Conservation (phyloP, 2,329 filamentous ascomycete species). For the Colletotrichum endophyticum region DNA sequence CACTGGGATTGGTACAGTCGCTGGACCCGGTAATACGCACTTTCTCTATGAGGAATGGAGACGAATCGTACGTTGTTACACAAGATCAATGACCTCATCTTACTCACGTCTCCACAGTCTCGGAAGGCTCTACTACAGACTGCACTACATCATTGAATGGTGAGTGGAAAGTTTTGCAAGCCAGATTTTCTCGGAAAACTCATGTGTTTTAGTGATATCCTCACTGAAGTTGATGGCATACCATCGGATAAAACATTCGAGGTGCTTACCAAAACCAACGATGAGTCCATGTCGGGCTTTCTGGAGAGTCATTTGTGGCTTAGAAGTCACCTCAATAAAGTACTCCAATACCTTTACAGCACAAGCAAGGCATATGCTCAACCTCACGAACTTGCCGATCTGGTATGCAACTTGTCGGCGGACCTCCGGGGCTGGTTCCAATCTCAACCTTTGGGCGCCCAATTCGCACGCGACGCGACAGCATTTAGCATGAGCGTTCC, state of each 20-base stretch:
- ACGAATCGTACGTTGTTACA: background rate
- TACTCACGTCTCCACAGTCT: background rate
- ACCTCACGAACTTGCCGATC: slow-evolving; percentile 3
- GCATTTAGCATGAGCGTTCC: background rate
- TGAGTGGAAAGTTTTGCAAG: background rate
- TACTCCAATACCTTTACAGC: background rate
- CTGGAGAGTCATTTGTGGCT: background rate
- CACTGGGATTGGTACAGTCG: background rate
- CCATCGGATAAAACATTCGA: background rate
- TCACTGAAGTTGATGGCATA: background rate
- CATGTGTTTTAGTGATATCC: background rate
- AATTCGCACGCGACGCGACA: slow-evolving; percentile 1
- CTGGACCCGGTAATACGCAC: background rate
- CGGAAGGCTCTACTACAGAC: background rate
- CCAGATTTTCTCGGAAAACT: background rate
- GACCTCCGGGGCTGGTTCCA: background rate
- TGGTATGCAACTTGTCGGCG: background rate
- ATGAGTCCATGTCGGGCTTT: background rate
- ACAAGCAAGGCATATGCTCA: slow-evolving; percentile 4
- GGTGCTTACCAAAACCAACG: background rate
- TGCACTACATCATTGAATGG: background rate
- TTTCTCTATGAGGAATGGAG: background rate
- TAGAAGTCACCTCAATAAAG: background rate
- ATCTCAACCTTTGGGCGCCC: background rate
- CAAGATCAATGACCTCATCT: background rate